Evolutionary conservation across 2,329 filamentous ascomycete species (phyloP), one percentile per base, ranked within the genome.

Genomic region (Colletotrichum caudatum): DNA sequence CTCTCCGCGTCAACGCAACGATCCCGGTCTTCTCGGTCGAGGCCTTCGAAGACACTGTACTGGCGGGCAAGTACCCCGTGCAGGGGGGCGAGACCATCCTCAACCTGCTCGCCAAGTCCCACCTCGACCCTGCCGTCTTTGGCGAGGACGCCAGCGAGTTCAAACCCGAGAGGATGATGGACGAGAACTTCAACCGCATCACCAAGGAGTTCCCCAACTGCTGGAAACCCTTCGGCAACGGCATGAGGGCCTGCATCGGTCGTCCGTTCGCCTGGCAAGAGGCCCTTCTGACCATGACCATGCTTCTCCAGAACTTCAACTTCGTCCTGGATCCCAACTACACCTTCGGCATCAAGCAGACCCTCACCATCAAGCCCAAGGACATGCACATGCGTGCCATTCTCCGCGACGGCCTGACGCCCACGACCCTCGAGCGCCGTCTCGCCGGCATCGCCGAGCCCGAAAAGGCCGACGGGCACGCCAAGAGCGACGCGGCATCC

Each of bases 291-390:
- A 76, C 77, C 48, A 76, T 79, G 26, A 86, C 88, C 0, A 85
- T 91, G 74, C 76, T 93, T 8, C 81, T 93, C 61, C 91, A 92
- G 75, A 91, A 89, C 74, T 93, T 93, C 79, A 87, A 92, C 74
- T 88, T 93, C 74, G 82, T 84, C 59, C 78, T 89, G 68, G 87
- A 93, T 74, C 86, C 89, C 0, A 81, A 78, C 64, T 91, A 91
- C 75, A 76, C 83, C 64, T 79, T 91, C 41, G 76, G 83, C 53
- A 79, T 88, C 75, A 85, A 88, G 75, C 84, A 86, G 75, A 88
- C 86, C 0, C 77, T 91, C n/a, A 90, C 88, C 0, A 82, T 89
- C 75, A 91, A 90, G 78, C 88, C 88, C 0, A 86, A 89, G 64
- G 85, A 88, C 65, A 88, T 93, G 73, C 82, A 84, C 58, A 89